A percentile compares a stretch with the other conserved stretches of the same genome.
Evolutionary conservation across 2,329 filamentous ascomycete species (phyloP).

Genomic region (Pseudogymnoascus sp.): DNA sequence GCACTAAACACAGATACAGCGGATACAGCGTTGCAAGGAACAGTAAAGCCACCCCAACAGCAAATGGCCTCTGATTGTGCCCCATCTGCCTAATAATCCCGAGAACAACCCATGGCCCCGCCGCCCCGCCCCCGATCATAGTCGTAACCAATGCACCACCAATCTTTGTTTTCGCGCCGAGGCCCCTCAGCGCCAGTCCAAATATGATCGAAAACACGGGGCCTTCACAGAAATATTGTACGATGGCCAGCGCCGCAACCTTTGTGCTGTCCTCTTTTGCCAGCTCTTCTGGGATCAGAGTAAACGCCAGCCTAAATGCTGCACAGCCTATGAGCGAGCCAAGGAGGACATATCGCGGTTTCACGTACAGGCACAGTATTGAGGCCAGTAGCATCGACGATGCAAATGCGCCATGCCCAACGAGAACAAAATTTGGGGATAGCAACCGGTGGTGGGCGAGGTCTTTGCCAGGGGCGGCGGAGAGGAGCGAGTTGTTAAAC

Average conservation of each 20-base stretch:
- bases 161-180: slow-evolving; percentile 70
- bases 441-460: slow-evolving; percentile 14
- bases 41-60: slow-evolving; percentile 22
- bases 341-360: slow-evolving; percentile 56
- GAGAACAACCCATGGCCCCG: slow-evolving; percentile 26
- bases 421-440: slow-evolving; percentile 40
- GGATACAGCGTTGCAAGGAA: slow-evolving; percentile 23
- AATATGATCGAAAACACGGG: slow-evolving; percentile 78
- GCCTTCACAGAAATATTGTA: slow-evolving; percentile 71
- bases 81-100: slow-evolving; percentile 13
- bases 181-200: slow-evolving; percentile 66
- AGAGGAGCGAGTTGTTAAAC: slow-evolving; percentile 45
- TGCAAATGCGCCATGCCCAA: slow-evolving; percentile 33
- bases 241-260: slow-evolving; percentile 51
- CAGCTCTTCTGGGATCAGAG: slow-evolving; percentile 35
- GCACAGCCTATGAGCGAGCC: slow-evolving; percentile 56
- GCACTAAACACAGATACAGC: slow-evolving; percentile 22
- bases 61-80: not conserved
- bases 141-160: slow-evolving; percentile 46
- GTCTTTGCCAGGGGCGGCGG: slow-evolving; percentile 35
- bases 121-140: slow-evolving; percentile 20
- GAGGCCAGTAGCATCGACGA: slow-evolving; percentile 66
- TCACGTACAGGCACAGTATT: slow-evolving; percentile 59
- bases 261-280: not conserved
- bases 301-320: slow-evolving; percentile 35